phyloP scores from a whole-genome alignment of 352 stramenopile species.

The Phytophthora sp. region DNA sequence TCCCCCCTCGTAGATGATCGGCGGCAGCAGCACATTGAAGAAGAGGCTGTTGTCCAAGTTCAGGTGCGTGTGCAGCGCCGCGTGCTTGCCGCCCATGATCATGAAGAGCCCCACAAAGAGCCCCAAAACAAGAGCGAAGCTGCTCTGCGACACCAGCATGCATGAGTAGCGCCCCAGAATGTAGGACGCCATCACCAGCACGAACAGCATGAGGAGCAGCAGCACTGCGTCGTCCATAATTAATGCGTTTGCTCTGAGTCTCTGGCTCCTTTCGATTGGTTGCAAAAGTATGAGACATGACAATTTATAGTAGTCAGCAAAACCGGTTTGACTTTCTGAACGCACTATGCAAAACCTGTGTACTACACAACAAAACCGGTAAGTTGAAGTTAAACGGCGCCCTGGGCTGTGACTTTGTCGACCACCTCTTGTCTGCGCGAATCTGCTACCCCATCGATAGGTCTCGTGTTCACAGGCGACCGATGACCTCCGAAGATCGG shows the following conservation, averaged over 20 bases:
- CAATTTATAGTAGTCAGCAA: conserved; percentile 23
- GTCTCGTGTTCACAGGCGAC: conserved; percentile 10
- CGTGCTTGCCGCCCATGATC: conserved; percentile 69
- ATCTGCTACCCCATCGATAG: conserved; percentile 16
- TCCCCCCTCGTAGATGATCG: conserved; percentile 88
- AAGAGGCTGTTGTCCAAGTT: conserved; percentile 90
- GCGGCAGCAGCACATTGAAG: conserved; percentile 85
- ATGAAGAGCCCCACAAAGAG: conserved; percentile 75
- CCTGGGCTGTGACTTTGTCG: conserved; percentile 39
- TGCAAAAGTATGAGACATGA: conserved; percentile 11
- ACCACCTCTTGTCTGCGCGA: conserved; percentile 29
- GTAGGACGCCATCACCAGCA: conserved; percentile 89
- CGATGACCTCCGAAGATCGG: conserved; percentile 73
- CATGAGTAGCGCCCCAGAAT: conserved; percentile 86
- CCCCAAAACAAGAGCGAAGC: conserved; percentile 84
- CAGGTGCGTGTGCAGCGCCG: conserved; percentile 73
- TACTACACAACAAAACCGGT: conserved; percentile 17
- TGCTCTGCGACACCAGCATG: conserved; percentile 87
- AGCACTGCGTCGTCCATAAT: conserved; percentile 85
- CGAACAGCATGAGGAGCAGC: conserved; percentile 85
- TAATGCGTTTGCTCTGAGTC: not conserved
- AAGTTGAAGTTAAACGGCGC: conserved; percentile 44
- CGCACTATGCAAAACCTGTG: conserved; percentile 30
- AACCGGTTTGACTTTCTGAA: conserved; percentile 28
- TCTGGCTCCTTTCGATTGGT: conserved; percentile 23